A percentile compares a stretch with the other conserved stretches of the same genome.
Conservation (phyloP, 495 filamentous ascomycete species). For the Podospora fimiseda region DNA sequence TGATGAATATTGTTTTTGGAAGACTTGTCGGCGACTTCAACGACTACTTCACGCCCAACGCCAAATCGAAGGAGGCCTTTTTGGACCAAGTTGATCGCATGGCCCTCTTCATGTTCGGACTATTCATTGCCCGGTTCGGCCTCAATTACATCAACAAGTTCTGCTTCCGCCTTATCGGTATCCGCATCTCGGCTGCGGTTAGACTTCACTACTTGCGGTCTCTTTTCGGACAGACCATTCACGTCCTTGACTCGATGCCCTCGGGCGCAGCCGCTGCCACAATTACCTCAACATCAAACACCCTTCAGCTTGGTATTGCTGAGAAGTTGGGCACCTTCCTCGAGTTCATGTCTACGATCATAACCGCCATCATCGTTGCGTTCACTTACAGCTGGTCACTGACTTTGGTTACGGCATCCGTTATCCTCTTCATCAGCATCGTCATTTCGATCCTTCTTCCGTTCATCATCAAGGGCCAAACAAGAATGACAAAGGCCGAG, state of each 20-base stretch:
- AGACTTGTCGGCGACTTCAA: slow-evolving; percentile 28
- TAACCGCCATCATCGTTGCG: slow-evolving; percentile 53
- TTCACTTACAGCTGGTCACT: slow-evolving; percentile 54
- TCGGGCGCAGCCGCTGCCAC: slow-evolving; percentile 47
- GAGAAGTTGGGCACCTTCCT: slow-evolving; percentile 59
- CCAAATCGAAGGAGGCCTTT: slow-evolving; percentile 12
- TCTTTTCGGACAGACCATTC: slow-evolving; percentile 49
- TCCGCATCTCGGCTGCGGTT: slow-evolving; percentile 46
- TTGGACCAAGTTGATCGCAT: slow-evolving; percentile 17
- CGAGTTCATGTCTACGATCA: slow-evolving; percentile 48
- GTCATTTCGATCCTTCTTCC: slow-evolving; percentile 50
- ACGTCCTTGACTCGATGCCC: slow-evolving; percentile 54
- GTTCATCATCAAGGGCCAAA: slow-evolving; percentile 52
- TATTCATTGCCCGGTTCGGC: slow-evolving; percentile 41
- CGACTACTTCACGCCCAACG: slow-evolving; percentile 7
- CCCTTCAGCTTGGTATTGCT: slow-evolving; percentile 53
- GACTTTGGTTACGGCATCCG: slow-evolving; percentile 50
- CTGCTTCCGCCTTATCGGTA: slow-evolving; percentile 42
- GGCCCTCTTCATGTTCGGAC: slow-evolving; percentile 29
- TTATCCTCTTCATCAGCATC: slow-evolving; percentile 50
- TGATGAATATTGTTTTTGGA: slow-evolving; percentile 36
- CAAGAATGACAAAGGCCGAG: slow-evolving; percentile 32
- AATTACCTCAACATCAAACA: slow-evolving; percentile 54
- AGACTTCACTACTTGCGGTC: slow-evolving; percentile 46
- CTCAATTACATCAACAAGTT: slow-evolving; percentile 46